These are phyloP conservation scores for Bonia amplexicaulis DNA, from an alignment of 176 grass and related monocot species.

Conservation along the genomic window DNA sequence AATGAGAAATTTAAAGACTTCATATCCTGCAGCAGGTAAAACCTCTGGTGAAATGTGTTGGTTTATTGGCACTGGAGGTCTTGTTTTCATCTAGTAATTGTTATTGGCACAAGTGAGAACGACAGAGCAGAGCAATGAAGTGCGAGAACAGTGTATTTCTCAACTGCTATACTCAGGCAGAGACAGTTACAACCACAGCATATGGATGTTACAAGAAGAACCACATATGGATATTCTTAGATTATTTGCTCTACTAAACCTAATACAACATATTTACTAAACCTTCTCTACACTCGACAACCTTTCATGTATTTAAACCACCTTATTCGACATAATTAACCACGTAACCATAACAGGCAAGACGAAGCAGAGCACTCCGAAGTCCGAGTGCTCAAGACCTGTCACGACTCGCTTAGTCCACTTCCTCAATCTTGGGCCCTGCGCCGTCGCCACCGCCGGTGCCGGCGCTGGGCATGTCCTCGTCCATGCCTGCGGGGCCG, in stretches of 20 bases:
- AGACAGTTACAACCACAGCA: neutral
- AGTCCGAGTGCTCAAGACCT: neutral
- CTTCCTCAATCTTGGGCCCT: constrained; percentile 81
- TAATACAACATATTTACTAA: neutral
- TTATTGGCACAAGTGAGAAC: neutral
- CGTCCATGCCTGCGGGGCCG: constrained; percentile 43
- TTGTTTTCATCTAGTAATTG: neutral
- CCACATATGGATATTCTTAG: neutral
- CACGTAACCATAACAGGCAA: neutral
- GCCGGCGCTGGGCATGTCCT: constrained; percentile 37
- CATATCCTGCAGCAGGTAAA: neutral
- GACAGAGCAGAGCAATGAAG: neutral
- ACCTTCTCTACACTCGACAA: neutral
- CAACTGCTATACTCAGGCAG: neutral
- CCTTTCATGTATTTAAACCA: neutral
- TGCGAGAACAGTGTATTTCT: neutral
- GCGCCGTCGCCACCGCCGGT: constrained; percentile 38
- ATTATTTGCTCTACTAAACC: neutral
- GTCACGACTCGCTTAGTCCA: constrained; percentile 43
- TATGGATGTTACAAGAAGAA: neutral
- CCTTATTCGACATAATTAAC: constrained; percentile 15
- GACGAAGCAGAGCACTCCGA: neutral
- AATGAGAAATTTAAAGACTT: neutral
- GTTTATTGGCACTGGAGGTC: neutral
- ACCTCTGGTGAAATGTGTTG: neutral